These are phyloP conservation scores for Handroanthus guayacan DNA, from an alignment of 257 asterid genomes.

Conservation along the genomic window DNA sequence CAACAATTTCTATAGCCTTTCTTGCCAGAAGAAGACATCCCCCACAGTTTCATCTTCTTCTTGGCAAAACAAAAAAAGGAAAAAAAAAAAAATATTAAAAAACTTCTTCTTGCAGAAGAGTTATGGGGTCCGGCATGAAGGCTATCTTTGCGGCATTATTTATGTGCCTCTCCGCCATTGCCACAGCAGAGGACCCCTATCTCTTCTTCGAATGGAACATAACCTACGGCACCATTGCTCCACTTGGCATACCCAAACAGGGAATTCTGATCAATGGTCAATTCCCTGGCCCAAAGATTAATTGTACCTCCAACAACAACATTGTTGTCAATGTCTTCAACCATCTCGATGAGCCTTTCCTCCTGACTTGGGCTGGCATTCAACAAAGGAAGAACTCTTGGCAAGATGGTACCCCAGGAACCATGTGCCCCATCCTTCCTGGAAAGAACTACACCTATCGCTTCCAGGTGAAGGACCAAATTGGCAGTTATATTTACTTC, in stretches of 20 bases:
- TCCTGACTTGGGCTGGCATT: slow-evolving; percentile 58
- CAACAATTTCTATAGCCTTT: neutral
- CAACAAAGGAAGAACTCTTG: slow-evolving; percentile 67
- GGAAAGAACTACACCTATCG: slow-evolving; percentile 57
- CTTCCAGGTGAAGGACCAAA: slow-evolving; percentile 68
- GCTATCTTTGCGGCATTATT: slow-evolving; percentile 37
- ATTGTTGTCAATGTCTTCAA: slow-evolving; percentile 60
- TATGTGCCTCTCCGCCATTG: slow-evolving; percentile 43
- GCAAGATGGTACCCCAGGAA: slow-evolving; percentile 63
- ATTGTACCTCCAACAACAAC: slow-evolving; percentile 69
- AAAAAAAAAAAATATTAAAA: neutral
- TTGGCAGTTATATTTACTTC: slow-evolving; percentile 58
- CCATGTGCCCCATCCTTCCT: slow-evolving; percentile 69
- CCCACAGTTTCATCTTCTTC: slow-evolving; percentile 35
- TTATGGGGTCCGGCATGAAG: slow-evolving; percentile 19
- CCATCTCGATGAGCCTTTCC: slow-evolving; percentile 61
- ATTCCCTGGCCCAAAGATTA: slow-evolving; percentile 60
- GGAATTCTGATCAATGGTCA: slow-evolving; percentile 65
- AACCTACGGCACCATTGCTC: slow-evolving; percentile 55
- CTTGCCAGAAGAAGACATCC: slow-evolving; percentile 27
- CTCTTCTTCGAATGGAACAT: slow-evolving; percentile 52
- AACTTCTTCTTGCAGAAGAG: neutral
- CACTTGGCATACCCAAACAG: slow-evolving; percentile 61
- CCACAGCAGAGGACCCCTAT: slow-evolving; percentile 57
- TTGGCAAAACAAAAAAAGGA: slow-evolving; percentile 22